These are phyloP conservation scores for Russula earlei DNA, from an alignment of 768 basidiomycete species.

Conservation along the genomic window DNA sequence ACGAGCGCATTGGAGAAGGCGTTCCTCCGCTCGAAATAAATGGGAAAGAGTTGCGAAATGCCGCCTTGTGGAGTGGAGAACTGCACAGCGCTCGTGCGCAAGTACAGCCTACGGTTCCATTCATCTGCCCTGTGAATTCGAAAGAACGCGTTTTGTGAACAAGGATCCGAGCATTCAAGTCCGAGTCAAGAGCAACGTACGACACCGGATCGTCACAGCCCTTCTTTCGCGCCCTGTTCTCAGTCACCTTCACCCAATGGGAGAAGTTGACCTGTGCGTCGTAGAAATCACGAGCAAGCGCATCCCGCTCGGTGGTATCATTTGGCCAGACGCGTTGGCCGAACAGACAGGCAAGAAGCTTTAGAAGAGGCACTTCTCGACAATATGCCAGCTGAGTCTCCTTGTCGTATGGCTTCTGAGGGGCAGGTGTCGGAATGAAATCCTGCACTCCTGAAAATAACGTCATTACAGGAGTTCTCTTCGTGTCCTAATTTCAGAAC, in stretches of 20 bases:
- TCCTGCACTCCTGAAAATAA: background rate
- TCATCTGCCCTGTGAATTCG: background rate
- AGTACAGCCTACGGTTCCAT: background rate
- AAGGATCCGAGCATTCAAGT: background rate
- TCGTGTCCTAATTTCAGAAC: too few species aligned
- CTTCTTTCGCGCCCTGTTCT: background rate
- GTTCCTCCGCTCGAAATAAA: background rate
- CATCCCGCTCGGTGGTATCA: background rate
- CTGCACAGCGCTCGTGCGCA: background rate
- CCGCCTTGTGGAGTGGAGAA: background rate
- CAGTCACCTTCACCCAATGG: background rate
- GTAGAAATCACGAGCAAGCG: background rate
- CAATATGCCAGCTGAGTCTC: background rate
- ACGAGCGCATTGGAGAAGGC: background rate
- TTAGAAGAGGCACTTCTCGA: background rate
- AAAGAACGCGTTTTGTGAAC: background rate
- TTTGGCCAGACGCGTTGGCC: background rate
- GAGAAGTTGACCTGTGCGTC: background rate
- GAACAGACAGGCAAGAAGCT: background rate
- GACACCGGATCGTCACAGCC: background rate
- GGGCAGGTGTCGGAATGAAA: background rate
- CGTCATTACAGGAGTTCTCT: background rate
- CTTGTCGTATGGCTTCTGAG: background rate
- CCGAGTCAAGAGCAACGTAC: background rate
- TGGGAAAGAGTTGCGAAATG: background rate